Evolutionary conservation across 306 rosid genomes (phyloP).

Genomic region (Prinsepia uniflora): DNA sequence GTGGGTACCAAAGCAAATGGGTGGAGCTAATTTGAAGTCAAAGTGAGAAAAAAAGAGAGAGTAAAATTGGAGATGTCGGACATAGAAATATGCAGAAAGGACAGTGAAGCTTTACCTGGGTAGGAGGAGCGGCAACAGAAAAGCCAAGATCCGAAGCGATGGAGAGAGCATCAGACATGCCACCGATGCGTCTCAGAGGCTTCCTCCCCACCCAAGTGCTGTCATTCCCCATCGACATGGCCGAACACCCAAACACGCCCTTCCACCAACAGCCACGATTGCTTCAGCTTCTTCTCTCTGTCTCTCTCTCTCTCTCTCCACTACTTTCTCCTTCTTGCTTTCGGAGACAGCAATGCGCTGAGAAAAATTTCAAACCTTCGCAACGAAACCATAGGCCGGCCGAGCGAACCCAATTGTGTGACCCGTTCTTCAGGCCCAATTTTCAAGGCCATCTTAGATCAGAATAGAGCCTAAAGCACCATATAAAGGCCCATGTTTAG

Average conservation of each 20-base stretch:
- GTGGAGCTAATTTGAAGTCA: neutral
- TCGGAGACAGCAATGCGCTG: conserved; percentile 2
- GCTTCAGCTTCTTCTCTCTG: neutral
- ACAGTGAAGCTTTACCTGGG: conserved; percentile 41
- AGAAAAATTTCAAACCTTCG: neutral
- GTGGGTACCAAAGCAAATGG: neutral
- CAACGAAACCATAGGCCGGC: neutral
- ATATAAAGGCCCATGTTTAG: neutral
- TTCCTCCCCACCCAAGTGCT: conserved; percentile 83
- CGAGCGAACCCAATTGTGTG: neutral
- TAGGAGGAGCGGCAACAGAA: conserved; percentile 53
- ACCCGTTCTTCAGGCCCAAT: neutral
- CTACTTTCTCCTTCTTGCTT: neutral
- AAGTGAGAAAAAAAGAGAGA: conserved; percentile 8
- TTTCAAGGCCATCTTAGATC: too few species aligned
- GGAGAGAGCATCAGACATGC: conserved; percentile 86
- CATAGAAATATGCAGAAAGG: neutral
- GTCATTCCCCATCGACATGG: conserved; percentile 65
- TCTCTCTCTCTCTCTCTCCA: neutral
- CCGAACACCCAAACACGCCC: neutral
- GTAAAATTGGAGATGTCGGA: neutral
- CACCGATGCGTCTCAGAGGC: conserved; percentile 78
- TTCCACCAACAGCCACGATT: neutral
- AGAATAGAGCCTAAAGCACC: neutral
- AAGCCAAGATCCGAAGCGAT: conserved; percentile 88